Conservation (phyloP, 2,329 filamentous ascomycete genomes). For the Sporothrix inflata region DNA sequence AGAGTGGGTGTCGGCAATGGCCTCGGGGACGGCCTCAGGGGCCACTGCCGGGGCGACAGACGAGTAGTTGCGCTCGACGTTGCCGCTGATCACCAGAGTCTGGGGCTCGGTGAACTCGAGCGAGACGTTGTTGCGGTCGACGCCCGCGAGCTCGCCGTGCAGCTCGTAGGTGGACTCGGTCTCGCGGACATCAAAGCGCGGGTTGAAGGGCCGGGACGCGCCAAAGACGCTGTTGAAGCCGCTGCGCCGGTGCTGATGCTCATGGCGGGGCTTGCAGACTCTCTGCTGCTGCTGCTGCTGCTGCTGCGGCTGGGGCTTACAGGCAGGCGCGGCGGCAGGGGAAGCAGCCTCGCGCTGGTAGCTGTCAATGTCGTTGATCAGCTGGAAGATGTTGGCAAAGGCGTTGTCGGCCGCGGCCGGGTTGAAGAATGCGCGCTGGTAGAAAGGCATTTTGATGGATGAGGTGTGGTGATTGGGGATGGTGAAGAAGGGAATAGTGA, state of each 20-base stretch:
- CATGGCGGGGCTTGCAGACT: constrained; percentile 15
- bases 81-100: constrained; percentile 72
- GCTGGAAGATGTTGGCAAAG: constrained; percentile 56
- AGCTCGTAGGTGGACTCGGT: constrained; percentile 70
- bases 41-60: constrained; percentile 46
- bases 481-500: constrained; percentile 34
- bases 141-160: constrained; percentile 77
- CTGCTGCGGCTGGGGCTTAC: constrained; percentile 27
- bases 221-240: constrained; percentile 30
- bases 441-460: constrained; percentile 61
- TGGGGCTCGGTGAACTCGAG: constrained; percentile 80
- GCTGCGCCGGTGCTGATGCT: constrained; percentile 12
- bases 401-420: constrained; percentile 34
- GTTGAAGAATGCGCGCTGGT: constrained; percentile 52
- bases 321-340: constrained; percentile 22
- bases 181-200: constrained; percentile 79
- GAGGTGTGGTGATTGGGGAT: constrained; percentile 30
- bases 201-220: constrained; percentile 57
- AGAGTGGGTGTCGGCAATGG: constrained; percentile 22
- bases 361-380: constrained; percentile 64
- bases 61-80: constrained; percentile 65
- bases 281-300: constrained; percentile 12
- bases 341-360: constrained; percentile 50
- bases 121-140: constrained; percentile 72
- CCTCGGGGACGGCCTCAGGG: constrained; percentile 17